Percentiles rank a stretch among this genome's conserved stretches.
Conservation (phyloP, 352 stramenopile species). For the Globisporangium polare region DNA sequence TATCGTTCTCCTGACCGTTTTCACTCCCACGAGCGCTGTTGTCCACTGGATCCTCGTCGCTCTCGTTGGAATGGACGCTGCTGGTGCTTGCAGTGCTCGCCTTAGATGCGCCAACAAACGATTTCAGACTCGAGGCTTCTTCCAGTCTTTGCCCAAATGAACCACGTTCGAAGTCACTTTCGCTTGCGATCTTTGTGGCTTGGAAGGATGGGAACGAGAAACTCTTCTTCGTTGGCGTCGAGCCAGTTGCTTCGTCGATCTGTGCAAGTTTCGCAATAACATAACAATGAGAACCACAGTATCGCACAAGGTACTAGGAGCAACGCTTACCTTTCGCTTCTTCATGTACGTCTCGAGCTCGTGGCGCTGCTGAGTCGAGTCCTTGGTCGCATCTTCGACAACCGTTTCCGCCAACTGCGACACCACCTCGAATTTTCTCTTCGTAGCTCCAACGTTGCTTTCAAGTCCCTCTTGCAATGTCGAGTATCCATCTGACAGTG, state of each 20-base stretch:
- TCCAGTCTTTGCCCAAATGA: conserved; percentile 1
- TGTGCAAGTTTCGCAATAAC: conserved; percentile 8
- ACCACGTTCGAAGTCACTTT: background rate
- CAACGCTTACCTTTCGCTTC: conserved; percentile 37
- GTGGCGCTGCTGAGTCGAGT: conserved; percentile 29
- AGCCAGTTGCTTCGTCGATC: conserved; percentile 32
- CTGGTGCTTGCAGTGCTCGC: conserved; percentile 18
- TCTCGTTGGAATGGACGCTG: conserved; percentile 14
- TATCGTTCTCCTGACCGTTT: conserved; percentile 3
- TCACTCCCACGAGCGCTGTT: background rate
- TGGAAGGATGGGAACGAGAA: conserved; percentile 37
- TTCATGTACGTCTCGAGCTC: conserved; percentile 43
- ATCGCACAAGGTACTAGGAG: background rate
- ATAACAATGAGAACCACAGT: background rate
- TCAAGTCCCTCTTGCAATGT: conserved; percentile 28
- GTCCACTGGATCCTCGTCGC: conserved; percentile 8
- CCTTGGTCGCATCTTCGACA: conserved; percentile 21
- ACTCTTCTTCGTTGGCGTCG: conserved; percentile 42
- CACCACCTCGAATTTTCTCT: conserved; percentile 24
- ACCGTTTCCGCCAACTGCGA: conserved; percentile 23
- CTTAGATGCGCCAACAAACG: conserved; percentile 10
- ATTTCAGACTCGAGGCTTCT: background rate
- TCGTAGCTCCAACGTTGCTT: conserved; percentile 26
- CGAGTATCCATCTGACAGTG: conserved; percentile 21
- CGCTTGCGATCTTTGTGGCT: conserved; percentile 26